A percentile compares a stretch with the other conserved stretches of the same genome.
Evolutionary conservation across 2,329 filamentous ascomycete genomes (phyloP).

Genomic region (Arthrobotrys entomopaga): DNA sequence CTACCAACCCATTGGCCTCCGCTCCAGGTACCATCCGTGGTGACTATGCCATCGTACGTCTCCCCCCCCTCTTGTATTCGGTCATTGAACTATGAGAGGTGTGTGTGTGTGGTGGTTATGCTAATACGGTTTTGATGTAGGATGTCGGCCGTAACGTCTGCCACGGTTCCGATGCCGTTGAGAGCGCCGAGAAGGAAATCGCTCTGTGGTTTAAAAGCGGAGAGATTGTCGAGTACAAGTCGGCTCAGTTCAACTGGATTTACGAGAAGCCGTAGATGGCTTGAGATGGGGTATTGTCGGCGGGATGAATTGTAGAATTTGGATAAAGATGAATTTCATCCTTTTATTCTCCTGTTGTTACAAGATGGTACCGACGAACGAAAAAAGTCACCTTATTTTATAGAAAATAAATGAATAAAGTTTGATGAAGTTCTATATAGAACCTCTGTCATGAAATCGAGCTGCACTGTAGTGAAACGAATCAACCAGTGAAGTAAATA

Average conservation of each 20-base stretch:
- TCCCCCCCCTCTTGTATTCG: slow-evolving; percentile 8
- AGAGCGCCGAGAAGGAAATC: slow-evolving; percentile 99
- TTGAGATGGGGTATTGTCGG: slow-evolving; percentile 14
- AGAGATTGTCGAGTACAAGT: slow-evolving; percentile 87
- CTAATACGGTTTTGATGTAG: slow-evolving; percentile 32
- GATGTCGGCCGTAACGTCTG: slow-evolving; percentile 98
- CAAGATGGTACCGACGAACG: too few species aligned
- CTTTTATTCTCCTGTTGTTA: not conserved
- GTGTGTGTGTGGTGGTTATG: too few species aligned
- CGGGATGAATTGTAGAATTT: slow-evolving; percentile 45
- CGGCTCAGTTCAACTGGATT: slow-evolving; percentile 87
- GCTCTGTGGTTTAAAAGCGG: slow-evolving; percentile 90
- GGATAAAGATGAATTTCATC: not conserved
- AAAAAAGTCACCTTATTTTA: too few species aligned
- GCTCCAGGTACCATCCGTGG: slow-evolving; percentile 98
- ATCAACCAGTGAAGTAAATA: too few species aligned
- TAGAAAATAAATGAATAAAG: too few species aligned
- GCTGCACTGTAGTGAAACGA: too few species aligned
- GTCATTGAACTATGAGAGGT: slow-evolving; percentile 10
- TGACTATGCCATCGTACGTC: slow-evolving; percentile 78
- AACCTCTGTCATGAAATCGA: too few species aligned
- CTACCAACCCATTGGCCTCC: slow-evolving; percentile 97
- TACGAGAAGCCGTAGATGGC: slow-evolving; percentile 78
- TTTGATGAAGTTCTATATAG: too few species aligned
- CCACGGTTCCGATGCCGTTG: slow-evolving; percentile 98